Conservation (phyloP, 306 rosid species). For the Trichosanthes cucumerina region DNA sequence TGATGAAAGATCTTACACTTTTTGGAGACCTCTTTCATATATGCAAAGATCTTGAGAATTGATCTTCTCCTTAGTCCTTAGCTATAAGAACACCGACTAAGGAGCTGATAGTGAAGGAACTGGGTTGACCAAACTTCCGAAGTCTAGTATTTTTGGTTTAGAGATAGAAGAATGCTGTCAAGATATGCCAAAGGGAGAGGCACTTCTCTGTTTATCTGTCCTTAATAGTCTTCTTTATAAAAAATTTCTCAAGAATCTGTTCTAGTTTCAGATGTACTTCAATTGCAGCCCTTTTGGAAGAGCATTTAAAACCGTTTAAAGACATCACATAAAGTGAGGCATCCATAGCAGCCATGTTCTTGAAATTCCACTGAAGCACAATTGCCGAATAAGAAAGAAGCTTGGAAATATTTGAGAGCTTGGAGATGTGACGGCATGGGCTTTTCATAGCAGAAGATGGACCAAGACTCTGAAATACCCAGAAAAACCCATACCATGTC, state of each 20-base stretch:
- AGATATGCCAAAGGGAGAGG: background rate
- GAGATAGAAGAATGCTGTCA: background rate
- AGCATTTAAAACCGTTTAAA: background rate
- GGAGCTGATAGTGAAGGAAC: background rate
- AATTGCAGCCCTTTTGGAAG: background rate
- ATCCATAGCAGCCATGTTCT: background rate
- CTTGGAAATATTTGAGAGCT: background rate
- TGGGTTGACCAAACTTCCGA: background rate
- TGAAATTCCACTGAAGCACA: background rate
- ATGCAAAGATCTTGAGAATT: background rate
- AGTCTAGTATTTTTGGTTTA: background rate
- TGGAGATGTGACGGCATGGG: background rate
- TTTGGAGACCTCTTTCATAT: background rate
- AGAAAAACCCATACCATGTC: background rate
- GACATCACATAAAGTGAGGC: background rate
- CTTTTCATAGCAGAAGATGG: background rate
- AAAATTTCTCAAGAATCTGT: background rate
- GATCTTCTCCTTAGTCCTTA: background rate
- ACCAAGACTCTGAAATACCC: background rate
- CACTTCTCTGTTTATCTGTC: background rate
- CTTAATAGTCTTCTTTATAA: background rate
- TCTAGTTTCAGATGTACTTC: background rate
- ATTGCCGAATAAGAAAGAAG: background rate
- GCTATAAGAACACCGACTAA: background rate
- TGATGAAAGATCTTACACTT: background rate